phyloP scores from a whole-genome alignment of 768 basidiomycete genomes.

The Hortiboletus campestris region DNA sequence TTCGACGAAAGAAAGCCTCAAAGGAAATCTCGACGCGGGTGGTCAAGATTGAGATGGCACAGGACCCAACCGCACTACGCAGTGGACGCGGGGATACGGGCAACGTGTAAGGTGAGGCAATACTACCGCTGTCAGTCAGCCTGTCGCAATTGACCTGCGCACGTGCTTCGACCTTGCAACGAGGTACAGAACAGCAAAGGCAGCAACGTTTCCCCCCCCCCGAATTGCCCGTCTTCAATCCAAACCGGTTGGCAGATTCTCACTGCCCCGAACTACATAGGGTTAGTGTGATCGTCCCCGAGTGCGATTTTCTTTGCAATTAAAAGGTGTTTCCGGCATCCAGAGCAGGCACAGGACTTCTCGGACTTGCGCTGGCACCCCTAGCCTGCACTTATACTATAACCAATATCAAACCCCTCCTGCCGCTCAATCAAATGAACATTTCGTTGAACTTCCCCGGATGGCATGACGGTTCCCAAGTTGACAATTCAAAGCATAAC shows the following conservation, averaged over 20 bases:
- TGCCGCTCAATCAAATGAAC: conserved; percentile 77
- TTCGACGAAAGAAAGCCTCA: conserved; percentile 28
- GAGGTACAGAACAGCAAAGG: conserved; percentile 63
- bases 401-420: conserved; percentile 60
- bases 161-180: background rate
- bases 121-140: background rate
- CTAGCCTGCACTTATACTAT: conserved; percentile 60
- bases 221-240: conserved; percentile 43
- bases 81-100: conserved; percentile 81
- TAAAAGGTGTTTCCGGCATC: background rate
- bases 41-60: conserved; percentile 55
- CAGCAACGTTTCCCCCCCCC: conserved; percentile 49
- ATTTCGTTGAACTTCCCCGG: conserved; percentile 48
- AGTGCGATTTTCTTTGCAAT: background rate
- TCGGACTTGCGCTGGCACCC: conserved; percentile 59
- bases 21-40: conserved; percentile 28
- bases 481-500: conserved; percentile 26
- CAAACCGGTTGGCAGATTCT: conserved; percentile 38
- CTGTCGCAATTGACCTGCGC: background rate
- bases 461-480: conserved; percentile 26
- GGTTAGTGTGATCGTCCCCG: conserved; percentile 40
- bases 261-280: conserved; percentile 74
- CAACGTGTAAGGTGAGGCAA: conserved; percentile 57
- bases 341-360: conserved; percentile 74
- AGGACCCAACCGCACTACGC: conserved; percentile 74